A percentile compares a stretch with the other conserved stretches of the same genome.
Conservation (phyloP, 2,329 filamentous ascomycete species). For the Nemania sp. region DNA sequence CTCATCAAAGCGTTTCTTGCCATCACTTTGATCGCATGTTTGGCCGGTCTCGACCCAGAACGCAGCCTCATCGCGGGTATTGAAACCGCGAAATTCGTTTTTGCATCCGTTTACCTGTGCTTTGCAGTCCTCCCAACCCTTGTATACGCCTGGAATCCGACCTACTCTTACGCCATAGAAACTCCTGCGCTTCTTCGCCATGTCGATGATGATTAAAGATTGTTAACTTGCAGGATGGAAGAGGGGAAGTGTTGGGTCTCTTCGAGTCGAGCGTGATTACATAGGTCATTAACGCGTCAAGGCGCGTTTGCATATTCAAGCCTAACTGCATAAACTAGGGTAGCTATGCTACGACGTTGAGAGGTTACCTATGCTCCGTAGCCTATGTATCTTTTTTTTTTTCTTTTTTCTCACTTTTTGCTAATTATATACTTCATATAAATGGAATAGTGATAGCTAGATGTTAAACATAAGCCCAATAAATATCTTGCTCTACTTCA, state of each 20-base stretch:
- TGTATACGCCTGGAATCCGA: constrained; percentile 41
- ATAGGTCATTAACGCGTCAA: neutral
- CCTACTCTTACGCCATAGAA: constrained; percentile 44
- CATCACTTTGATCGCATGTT: neutral
- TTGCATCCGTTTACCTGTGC: constrained; percentile 25
- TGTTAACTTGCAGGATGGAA: neutral
- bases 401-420: too few species aligned
- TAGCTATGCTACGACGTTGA: too few species aligned
- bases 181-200: constrained; percentile 16
- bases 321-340: too few species aligned
- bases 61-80: constrained; percentile 26
- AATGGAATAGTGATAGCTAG: too few species aligned
- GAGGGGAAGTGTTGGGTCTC: neutral
- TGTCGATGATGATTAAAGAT: neutral
- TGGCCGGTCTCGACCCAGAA: constrained; percentile 31
- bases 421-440: too few species aligned
- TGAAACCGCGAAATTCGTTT: constrained; percentile 27
- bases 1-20: neutral
- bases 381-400: too few species aligned
- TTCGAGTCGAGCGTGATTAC: neutral
- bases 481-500: too few species aligned
- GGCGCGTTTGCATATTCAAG: constrained; percentile 7
- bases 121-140: constrained; percentile 38
- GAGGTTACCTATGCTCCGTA: too few species aligned
- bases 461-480: too few species aligned